Evolutionary conservation across 2,329 filamentous ascomycete genomes (phyloP).

Genomic region (Penicillium carneum): DNA sequence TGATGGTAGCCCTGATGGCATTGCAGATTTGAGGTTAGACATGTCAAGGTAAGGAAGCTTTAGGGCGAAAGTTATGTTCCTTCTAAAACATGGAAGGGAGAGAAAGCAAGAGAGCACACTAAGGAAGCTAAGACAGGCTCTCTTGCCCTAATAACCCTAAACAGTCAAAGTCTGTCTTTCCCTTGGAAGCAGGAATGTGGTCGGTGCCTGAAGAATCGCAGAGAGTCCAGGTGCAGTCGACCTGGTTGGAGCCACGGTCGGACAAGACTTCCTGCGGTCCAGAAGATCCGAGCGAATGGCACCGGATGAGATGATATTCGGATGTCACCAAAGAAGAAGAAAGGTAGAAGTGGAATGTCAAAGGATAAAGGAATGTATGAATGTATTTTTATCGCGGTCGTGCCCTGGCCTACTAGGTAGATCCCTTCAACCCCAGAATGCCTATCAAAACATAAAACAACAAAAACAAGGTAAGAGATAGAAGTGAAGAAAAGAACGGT

Average conservation of each 20-base stretch:
- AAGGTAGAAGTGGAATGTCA: constrained; percentile 3
- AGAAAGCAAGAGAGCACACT: neutral
- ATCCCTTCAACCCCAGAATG: neutral
- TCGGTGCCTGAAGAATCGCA: constrained; percentile 35
- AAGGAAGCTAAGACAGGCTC: constrained; percentile 10
- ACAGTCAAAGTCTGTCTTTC: neutral
- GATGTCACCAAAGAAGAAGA: constrained; percentile 8
- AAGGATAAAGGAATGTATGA: no score
- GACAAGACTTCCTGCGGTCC: constrained; percentile 39
- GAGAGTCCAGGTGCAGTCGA: constrained; percentile 25
- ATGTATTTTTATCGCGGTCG: neutral
- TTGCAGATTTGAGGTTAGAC: constrained; percentile 19
- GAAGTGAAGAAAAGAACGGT: constrained; percentile 7
- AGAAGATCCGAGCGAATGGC: constrained; percentile 38
- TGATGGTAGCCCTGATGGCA: constrained; percentile 10
- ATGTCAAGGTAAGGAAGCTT: constrained; percentile 13
- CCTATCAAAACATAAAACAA: neutral
- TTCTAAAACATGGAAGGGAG: neutral
- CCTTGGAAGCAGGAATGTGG: neutral
- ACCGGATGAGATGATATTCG: neutral
- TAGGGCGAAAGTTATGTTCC: neutral
- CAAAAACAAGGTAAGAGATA: neutral
- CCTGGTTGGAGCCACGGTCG: constrained; percentile 36
- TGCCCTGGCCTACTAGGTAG: no score
- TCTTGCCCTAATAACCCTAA: constrained; percentile 17